Evolutionary conservation across 768 basidiomycete genomes (phyloP), one percentile per base, ranked within the genome.

Genomic region (Clathrus columnatus): DNA sequence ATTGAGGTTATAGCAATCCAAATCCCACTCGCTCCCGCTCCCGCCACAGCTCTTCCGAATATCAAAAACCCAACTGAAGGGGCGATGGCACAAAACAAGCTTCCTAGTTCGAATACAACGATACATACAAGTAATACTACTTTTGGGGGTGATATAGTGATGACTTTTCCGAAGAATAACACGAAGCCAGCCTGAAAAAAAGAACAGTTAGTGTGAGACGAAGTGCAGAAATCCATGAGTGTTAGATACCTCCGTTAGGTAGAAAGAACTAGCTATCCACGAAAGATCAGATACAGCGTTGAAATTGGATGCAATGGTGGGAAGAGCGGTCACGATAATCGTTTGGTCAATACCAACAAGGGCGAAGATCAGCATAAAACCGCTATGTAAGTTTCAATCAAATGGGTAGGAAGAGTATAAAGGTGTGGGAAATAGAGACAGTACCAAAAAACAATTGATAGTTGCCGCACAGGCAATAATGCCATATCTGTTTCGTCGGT

Each of bases 101-200:
- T 59, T 7, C 59, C 59, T 1, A 60, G 5, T 44, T 60, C 51
- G 28, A 60, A 60, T 11, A 59, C 43, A 6, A 28, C 20, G 10
- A 59, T 49, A 17, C 57, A 49, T 4, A 48, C 48, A 20, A 60
- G 48, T 30, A 60, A 66, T 16, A 67, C 67, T 49, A 48, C 62
- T 57, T 72, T 72, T 5, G 68, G 67, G 3, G 68, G 59, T 28
- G 58, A 60, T 49, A 71, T 63, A 8, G 61, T 62, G 7, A 69
- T 54, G 16, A 69, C 18, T 44, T 68, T 67, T 20, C 68, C 70
- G 54, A 59, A 63, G 27, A 62, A 52, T 46, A 69, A 60, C 32
- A 70, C 46, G 53, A 66, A 62, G 43, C 62, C 60, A 17, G 61
- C 59, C 23, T 61, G 48, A 48, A 4, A 41, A 24, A 26, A 55